Percentiles rank a stretch among this genome's conserved stretches.
Conservation (phyloP, 2,329 filamentous ascomycete genomes). For the Penicillium sp. region DNA sequence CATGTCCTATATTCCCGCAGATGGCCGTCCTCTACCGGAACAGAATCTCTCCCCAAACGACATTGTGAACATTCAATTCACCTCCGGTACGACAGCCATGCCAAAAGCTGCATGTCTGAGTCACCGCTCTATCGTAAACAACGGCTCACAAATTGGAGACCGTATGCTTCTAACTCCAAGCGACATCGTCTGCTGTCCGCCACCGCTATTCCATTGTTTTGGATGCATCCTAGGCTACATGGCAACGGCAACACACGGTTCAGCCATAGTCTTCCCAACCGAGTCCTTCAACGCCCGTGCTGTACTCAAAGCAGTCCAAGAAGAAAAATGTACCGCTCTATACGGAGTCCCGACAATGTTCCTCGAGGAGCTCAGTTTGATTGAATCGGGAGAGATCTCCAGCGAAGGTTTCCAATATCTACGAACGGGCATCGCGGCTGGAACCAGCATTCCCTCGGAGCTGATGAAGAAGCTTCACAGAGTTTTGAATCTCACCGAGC, state of each 20-base stretch:
- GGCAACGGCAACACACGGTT: slow-evolving; percentile 80
- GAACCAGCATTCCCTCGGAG: slow-evolving; percentile 74
- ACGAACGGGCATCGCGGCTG: slow-evolving; percentile 86
- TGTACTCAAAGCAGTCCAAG: slow-evolving; percentile 60
- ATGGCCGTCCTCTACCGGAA: slow-evolving; percentile 42
- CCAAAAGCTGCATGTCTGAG: slow-evolving; percentile 89
- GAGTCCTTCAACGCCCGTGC: slow-evolving; percentile 81
- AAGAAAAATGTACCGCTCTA: slow-evolving; percentile 62
- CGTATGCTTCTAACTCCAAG: slow-evolving; percentile 72
- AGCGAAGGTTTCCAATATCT: slow-evolving; percentile 59
- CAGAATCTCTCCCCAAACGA: slow-evolving; percentile 57
- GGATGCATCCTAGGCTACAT: slow-evolving; percentile 91
- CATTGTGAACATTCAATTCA: slow-evolving; percentile 93
- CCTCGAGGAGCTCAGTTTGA: slow-evolving; percentile 74
- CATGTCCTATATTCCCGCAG: slow-evolving; percentile 41
- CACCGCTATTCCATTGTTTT: slow-evolving; percentile 66
- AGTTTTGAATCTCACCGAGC: slow-evolving; percentile 68
- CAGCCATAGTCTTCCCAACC: slow-evolving; percentile 75
- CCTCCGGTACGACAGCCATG: slow-evolving; percentile 83
- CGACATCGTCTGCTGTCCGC: slow-evolving; percentile 66
- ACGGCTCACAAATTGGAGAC: slow-evolving; percentile 76
- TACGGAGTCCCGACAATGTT: slow-evolving; percentile 97
- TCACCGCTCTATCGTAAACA: slow-evolving; percentile 86
- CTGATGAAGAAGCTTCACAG: slow-evolving; percentile 64
- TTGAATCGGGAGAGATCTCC: slow-evolving; percentile 51